Evolutionary conservation across 2,329 filamentous ascomycete genomes (phyloP).

Genomic region (Stachybotrys elegans): DNA sequence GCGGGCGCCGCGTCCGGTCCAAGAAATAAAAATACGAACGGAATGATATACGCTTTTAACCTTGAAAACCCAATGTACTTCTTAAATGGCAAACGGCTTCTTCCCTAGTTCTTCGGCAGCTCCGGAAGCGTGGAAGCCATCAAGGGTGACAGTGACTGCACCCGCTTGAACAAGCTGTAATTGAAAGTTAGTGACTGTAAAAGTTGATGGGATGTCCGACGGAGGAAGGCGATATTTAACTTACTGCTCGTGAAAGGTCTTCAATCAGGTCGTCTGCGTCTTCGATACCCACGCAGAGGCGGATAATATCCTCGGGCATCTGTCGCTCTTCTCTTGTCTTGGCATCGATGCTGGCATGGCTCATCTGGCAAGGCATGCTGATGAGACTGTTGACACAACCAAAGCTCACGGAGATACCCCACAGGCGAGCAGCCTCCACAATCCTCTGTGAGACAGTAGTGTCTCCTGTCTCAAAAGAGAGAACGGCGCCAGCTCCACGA

Average conservation of each 20-base stretch:
- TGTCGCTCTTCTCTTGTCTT: constrained; percentile 85
- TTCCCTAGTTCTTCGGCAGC: constrained; percentile 25
- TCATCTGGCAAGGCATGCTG: constrained; percentile 99
- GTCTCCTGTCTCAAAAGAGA: constrained; percentile 95
- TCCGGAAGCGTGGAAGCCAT: constrained; percentile 68
- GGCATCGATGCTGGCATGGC: constrained; percentile 94
- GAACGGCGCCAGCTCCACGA: constrained; percentile 85
- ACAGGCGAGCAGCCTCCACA: constrained; percentile 86
- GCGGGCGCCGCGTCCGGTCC: no score
- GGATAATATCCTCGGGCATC: constrained; percentile 95
- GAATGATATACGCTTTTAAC: not conserved
- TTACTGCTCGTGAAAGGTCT: constrained; percentile 83
- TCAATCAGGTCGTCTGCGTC: constrained; percentile 89
- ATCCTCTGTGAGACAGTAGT: constrained; percentile 80
- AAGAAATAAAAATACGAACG: no score
- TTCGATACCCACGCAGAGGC: constrained; percentile 94
- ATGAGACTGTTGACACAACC: constrained; percentile 98
- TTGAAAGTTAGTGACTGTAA: constrained; percentile 16
- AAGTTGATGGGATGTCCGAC: not conserved
- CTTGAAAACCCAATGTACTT: not conserved
- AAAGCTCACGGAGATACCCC: constrained; percentile 95
- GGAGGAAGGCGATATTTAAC: constrained; percentile 29
- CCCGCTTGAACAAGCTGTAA: constrained; percentile 83
- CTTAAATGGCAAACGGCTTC: constrained; percentile 13
- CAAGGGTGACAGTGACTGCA: constrained; percentile 78